Percentiles rank a stretch among this genome's conserved stretches.
Evolutionary conservation across 176 grass and related monocot species (phyloP).

Genomic region (Phyllostachys edulis): DNA sequence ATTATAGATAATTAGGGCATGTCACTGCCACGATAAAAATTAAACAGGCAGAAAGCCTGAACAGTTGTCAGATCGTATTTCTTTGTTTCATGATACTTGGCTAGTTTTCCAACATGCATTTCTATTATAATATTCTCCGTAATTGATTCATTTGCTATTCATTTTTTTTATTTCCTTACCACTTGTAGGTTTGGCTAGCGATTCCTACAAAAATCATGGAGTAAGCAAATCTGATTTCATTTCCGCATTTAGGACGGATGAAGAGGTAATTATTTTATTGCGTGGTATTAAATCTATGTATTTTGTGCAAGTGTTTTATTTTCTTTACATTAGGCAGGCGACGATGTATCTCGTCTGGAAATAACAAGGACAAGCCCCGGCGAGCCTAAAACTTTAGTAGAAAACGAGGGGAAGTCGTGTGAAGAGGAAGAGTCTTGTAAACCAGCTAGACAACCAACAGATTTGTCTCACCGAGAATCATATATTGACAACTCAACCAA

Average conservation of each 20-base stretch:
- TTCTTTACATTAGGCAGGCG: conserved; percentile 65
- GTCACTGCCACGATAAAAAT: neutral
- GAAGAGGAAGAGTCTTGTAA: conserved; percentile 39
- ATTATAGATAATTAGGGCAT: conserved; percentile 6
- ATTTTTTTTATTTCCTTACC: conserved; percentile 5
- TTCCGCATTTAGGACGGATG: conserved; percentile 37
- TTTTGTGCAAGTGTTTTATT: conserved; percentile 40
- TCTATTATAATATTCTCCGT: neutral
- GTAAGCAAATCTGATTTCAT: conserved; percentile 44
- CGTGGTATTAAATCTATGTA: conserved; percentile 22
- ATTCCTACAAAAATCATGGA: conserved; percentile 31
- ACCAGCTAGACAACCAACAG: conserved; percentile 15
- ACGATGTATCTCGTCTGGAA: conserved; percentile 39
- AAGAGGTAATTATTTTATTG: conserved; percentile 48
- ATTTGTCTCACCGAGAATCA: conserved; percentile 42
- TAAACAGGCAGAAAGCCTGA: neutral
- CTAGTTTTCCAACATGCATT: neutral
- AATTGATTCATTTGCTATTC: conserved; percentile 8
- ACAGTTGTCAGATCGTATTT: neutral
- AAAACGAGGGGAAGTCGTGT: conserved; percentile 38
- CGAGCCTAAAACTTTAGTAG: conserved; percentile 28
- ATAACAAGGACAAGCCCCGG: conserved; percentile 16
- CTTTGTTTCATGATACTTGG: neutral
- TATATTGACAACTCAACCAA: conserved; percentile 33
- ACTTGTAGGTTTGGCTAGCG: conserved; percentile 48